Conservation (phyloP, 805 yeast genomes). For the Metschnikowia kunwiensis region DNA sequence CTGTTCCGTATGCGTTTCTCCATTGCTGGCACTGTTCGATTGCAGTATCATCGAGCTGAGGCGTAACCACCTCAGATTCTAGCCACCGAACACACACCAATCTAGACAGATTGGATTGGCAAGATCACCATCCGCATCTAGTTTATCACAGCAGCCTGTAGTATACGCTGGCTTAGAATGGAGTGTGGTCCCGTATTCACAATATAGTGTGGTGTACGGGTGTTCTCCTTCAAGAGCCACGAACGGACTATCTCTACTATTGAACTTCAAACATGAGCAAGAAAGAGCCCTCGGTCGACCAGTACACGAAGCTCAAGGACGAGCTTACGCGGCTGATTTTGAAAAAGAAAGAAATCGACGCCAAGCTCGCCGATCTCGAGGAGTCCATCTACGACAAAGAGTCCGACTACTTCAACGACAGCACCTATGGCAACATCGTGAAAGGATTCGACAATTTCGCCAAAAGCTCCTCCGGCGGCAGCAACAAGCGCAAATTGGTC, state of each 20-base stretch:
- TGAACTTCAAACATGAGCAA: conserved; percentile 19
- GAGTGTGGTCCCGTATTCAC: too few species aligned
- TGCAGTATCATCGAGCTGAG: too few species aligned
- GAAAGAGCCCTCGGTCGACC: conserved; percentile 31
- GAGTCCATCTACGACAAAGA: conserved; percentile 79
- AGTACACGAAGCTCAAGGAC: conserved; percentile 65
- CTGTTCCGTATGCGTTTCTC: too few species aligned
- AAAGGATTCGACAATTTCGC: conserved; percentile 85
- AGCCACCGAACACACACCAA: too few species aligned
- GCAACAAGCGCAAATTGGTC: conserved; percentile 47
- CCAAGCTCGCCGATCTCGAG: conserved; percentile 59
- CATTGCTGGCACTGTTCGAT: too few species aligned
- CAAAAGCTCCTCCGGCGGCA: conserved; percentile 38
- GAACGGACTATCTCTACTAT: too few species aligned
- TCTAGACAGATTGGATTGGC: too few species aligned
- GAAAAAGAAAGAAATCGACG: conserved; percentile 63
- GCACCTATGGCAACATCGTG: conserved; percentile 76
- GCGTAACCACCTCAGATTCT: too few species aligned
- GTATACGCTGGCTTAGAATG: too few species aligned
- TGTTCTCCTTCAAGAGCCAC: too few species aligned
- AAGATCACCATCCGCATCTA: too few species aligned
- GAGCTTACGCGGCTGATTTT: conserved; percentile 62
- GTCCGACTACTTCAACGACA: conserved; percentile 70
- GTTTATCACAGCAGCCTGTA: too few species aligned
- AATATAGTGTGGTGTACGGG: background rate